Conservation (phyloP, 1,284 basidiomycete species). For the Papiliotrema flavescens region DNA sequence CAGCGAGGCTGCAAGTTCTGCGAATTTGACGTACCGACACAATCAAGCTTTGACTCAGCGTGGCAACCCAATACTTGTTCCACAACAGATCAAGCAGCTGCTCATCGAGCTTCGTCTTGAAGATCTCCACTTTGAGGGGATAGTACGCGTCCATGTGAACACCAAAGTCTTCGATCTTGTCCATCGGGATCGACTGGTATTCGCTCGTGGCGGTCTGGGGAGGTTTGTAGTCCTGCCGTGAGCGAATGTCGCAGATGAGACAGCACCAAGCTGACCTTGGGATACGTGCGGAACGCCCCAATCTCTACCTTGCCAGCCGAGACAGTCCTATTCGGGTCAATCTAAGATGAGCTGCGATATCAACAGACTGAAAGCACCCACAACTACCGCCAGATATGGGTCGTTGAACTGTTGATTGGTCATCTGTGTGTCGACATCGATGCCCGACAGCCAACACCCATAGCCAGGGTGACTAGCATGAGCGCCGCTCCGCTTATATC, state of each 20-base stretch:
- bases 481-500: not conserved
- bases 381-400: conserved; percentile 95
- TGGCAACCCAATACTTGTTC: conserved; percentile 99
- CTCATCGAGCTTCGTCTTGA: conserved; percentile 83
- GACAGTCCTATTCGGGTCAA: conserved; percentile 96
- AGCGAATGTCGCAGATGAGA: not conserved
- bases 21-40: conserved; percentile 64
- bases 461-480: conserved; percentile 74
- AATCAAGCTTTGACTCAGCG: conserved; percentile 82
- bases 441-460: conserved; percentile 94
- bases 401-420: conserved; percentile 93
- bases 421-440: conserved; percentile 93
- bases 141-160: conserved; percentile 98
- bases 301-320: conserved; percentile 98
- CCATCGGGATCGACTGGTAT: conserved; percentile 90
- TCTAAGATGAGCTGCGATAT: conserved; percentile 52
- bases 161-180: conserved; percentile 95
- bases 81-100: conserved; percentile 84
- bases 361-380: conserved; percentile 50
- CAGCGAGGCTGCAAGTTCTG: not conserved
- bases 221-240: conserved; percentile 67
- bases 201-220: conserved; percentile 64
- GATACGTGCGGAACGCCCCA: conserved; percentile 95
- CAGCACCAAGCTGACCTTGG: conserved; percentile 54
- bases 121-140: conserved; percentile 87